These are phyloP conservation scores for Dunaliella primolecta DNA, from an alignment of 139 green algal species.

Conservation along the genomic window DNA sequence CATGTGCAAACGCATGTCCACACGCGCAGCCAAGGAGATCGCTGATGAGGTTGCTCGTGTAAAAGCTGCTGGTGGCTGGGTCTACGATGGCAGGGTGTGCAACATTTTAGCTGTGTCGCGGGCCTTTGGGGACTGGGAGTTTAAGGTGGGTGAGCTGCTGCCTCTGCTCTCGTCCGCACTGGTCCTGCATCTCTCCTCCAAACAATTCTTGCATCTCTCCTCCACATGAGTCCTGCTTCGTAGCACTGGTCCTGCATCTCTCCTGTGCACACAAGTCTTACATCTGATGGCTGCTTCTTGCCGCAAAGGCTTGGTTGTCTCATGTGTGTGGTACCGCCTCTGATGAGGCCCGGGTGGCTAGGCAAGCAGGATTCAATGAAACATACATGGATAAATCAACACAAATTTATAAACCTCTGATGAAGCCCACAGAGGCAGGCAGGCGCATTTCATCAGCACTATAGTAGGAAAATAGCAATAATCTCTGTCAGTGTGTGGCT, in stretches of 20 bases:
- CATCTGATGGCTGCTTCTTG: not conserved
- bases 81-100: slow-evolving; percentile 62
- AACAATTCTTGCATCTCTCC: not conserved
- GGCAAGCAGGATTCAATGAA: too few relatives aligned
- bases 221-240: not conserved
- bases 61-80: slow-evolving; percentile 51
- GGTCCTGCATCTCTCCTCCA: too few relatives aligned
- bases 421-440: too few relatives aligned
- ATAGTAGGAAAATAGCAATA: too few relatives aligned
- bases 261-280: not conserved
- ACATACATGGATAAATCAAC: too few relatives aligned
- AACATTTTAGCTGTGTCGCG: slow-evolving; percentile 60
- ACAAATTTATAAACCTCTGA: too few relatives aligned
- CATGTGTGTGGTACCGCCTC: too few relatives aligned
- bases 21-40: slow-evolving; percentile 9
- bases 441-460: too few relatives aligned
- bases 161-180: too few relatives aligned
- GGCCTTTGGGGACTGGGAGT: slow-evolving; percentile 66
- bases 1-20: not conserved
- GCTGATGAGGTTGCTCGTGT: slow-evolving; percentile 49
- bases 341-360: too few relatives aligned
- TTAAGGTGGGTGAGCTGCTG: slow-evolving; percentile 42
- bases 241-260: not conserved
- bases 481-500: too few relatives aligned
- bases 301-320: too few relatives aligned